Conservation (phyloP, 441 rosid genomes). For the Populus hybrid region DNA sequence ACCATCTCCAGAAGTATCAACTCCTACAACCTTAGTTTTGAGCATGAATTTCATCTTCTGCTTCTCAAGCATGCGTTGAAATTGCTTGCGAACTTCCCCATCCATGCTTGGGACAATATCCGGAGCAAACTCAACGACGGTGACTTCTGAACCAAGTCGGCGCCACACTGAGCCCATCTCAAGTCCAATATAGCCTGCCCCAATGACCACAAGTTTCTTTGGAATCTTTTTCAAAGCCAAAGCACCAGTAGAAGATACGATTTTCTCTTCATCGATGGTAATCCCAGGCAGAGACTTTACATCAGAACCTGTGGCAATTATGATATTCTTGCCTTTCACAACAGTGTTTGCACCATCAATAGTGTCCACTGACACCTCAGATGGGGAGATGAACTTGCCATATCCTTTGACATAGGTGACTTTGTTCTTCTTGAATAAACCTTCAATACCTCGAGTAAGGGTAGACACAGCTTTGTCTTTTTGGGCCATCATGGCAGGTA, state of each 20-base stretch:
- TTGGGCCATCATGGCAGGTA: constrained; percentile 93
- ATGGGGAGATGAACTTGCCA: constrained; percentile 81
- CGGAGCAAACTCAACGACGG: constrained; percentile 93
- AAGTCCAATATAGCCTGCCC: constrained; percentile 97
- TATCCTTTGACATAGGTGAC: constrained; percentile 94
- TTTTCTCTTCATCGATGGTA: constrained; percentile 88
- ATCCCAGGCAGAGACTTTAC: constrained; percentile 94
- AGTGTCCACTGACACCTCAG: constrained; percentile 86
- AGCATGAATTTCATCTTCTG: constrained; percentile 98
- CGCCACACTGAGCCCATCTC: constrained; percentile 99
- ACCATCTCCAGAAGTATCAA: constrained; percentile 69
- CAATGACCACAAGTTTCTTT: constrained; percentile 89
- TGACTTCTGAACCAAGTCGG: constrained; percentile 91
- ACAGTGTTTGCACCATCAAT: constrained; percentile 70
- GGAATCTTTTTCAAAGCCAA: constrained; percentile 73
- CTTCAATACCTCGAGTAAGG: constrained; percentile 90
- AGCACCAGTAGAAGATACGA: constrained; percentile 99
- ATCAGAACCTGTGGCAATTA: constrained; percentile 93
- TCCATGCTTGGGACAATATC: constrained; percentile 97
- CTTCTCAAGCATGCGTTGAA: constrained; percentile 90
- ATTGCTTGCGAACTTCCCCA: constrained; percentile 93
- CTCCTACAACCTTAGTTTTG: constrained; percentile 91
- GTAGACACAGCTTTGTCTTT: constrained; percentile 87
- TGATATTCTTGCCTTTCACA: constrained; percentile 88
- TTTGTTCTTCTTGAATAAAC: constrained; percentile 95